A percentile compares a stretch with the other conserved stretches of the same genome.
These are phyloP conservation scores for Cercospora citrullina DNA, from an alignment of 2,329 filamentous ascomycete species.

Conservation along the genomic window DNA sequence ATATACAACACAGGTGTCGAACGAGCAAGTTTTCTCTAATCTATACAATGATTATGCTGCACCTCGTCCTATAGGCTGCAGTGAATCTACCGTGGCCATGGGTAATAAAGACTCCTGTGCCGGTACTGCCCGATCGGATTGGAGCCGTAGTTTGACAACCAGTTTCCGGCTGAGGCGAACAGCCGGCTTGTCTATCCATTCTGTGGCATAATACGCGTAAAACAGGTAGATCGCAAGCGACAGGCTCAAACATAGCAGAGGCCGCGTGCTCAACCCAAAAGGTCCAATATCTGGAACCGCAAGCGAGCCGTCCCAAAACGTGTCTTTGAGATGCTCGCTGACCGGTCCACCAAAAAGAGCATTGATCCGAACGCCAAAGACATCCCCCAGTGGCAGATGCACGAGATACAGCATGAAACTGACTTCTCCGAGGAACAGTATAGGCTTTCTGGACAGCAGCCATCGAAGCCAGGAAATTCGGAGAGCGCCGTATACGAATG, in stretches of 20 bases:
- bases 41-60: not conserved
- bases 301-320: slow-evolving; percentile 19
- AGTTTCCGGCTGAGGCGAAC: slow-evolving; percentile 55
- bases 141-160: not conserved
- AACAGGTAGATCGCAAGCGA: slow-evolving; percentile 56
- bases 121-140: not conserved
- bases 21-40: not conserved
- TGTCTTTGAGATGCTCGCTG: not conserved
- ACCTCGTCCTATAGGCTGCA: not conserved
- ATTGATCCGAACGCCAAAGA: slow-evolving; percentile 55
- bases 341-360: slow-evolving; percentile 45
- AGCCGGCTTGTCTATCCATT: slow-evolving; percentile 56
- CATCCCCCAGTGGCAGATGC: slow-evolving; percentile 59
- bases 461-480: slow-evolving; percentile 49
- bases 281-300: slow-evolving; percentile 56
- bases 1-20: not conserved
- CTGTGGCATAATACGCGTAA: slow-evolving; percentile 59
- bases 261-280: slow-evolving; percentile 53
- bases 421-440: slow-evolving; percentile 62
- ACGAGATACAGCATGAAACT: slow-evolving; percentile 64
- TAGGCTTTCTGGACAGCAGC: slow-evolving; percentile 52
- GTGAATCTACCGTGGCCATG: not conserved
- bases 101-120: not conserved
- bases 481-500: slow-evolving; percentile 55
- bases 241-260: slow-evolving; percentile 57